Evolutionary conservation across 1,284 basidiomycete genomes (phyloP), one percentile per base, ranked within the genome.

Genomic region (Wolfiporia cocos): DNA sequence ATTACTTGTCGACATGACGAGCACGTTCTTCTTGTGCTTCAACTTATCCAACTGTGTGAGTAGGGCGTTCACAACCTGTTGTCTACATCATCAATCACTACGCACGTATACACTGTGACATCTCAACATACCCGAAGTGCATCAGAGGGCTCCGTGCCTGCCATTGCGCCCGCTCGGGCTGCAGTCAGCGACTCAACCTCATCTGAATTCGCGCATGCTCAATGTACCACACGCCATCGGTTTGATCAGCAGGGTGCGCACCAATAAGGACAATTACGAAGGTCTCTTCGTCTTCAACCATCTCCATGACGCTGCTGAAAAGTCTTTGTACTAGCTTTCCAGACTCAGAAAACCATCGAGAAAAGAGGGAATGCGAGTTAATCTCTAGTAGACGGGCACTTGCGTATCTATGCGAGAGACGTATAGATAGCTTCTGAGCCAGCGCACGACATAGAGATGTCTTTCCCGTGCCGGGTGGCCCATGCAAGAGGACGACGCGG

Each of bases 381-480:
- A 99, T 97, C 63, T 99, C 96, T 35, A 99, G 78, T 3, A 99
- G 70, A 43, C 89, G 85, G 28, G 19, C 18, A 26, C 19, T 21
- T 22, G 57, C 71, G 38, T 44, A 90, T 86, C 86, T 73, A 53
- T 86, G 77, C 1, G 87, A 87, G 2, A 99, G 70, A 14, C 95
- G 80, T 47, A 99, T 93, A 0, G 92, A 83, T 3, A 99, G 74
- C 58, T 99, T 99, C 53, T 99, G 96, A 0, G 95, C 92, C 5
- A 99, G 71, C 11, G 94, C 94, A 37, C 92, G 81, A 62, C 94
- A 97, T 2, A 99, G 70, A 1, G 89, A 92, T 0, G 96, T 99
- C 67, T 99, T 99, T 15, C 96, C 96, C 0, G 96, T 99, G 0
- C 96, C 95, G 0, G 96, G 95, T 10, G 96, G 96, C 0, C 96